A percentile compares a stretch with the other conserved stretches of the same genome.
phyloP scores from a whole-genome alignment of 371 early-diverging fungal genomes.

The Mucor racemosus region DNA sequence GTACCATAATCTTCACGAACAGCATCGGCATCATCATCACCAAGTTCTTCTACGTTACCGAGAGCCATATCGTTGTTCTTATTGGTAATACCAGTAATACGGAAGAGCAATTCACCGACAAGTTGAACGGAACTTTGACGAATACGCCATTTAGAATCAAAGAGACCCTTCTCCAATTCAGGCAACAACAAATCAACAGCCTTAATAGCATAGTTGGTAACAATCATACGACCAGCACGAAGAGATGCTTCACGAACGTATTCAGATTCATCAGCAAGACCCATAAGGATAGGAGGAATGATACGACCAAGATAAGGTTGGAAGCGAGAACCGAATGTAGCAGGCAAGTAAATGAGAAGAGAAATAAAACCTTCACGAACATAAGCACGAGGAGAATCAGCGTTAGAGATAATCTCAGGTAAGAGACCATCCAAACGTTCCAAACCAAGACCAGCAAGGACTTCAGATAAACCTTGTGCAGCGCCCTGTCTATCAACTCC shows the following conservation, averaged over 20 bases:
- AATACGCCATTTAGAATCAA: conserved; percentile 94
- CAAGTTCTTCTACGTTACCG: conserved; percentile 49
- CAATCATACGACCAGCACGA: conserved; percentile 92
- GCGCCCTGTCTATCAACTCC: conserved; percentile 96
- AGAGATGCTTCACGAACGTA: conserved; percentile 92
- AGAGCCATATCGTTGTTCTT: conserved; percentile 52
- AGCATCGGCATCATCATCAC: conserved; percentile 64
- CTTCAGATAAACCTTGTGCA: conserved; percentile 96
- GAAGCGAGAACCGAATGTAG: conserved; percentile 91
- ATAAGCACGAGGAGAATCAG: conserved; percentile 72
- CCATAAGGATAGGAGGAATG: conserved; percentile 86
- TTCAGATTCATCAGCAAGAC: conserved; percentile 96
- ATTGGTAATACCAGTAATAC: conserved; percentile 85
- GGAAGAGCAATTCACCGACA: conserved; percentile 92
- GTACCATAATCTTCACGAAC: conserved; percentile 56
- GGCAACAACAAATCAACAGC: conserved; percentile 92
- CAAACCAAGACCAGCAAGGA: conserved; percentile 89
- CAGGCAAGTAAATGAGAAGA: conserved; percentile 93
- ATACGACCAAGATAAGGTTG: conserved; percentile 86
- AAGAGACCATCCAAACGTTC: conserved; percentile 87
- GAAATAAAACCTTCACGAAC: conserved; percentile 97
- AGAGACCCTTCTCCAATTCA: conserved; percentile 88
- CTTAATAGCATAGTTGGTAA: conserved; percentile 85
- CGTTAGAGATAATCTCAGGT: conserved; percentile 88
- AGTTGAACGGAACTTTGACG: conserved; percentile 94